A percentile compares a stretch with the other conserved stretches of the same genome.
Conservation (phyloP, 257 asterid genomes). For the Rubia yunnanensis region DNA sequence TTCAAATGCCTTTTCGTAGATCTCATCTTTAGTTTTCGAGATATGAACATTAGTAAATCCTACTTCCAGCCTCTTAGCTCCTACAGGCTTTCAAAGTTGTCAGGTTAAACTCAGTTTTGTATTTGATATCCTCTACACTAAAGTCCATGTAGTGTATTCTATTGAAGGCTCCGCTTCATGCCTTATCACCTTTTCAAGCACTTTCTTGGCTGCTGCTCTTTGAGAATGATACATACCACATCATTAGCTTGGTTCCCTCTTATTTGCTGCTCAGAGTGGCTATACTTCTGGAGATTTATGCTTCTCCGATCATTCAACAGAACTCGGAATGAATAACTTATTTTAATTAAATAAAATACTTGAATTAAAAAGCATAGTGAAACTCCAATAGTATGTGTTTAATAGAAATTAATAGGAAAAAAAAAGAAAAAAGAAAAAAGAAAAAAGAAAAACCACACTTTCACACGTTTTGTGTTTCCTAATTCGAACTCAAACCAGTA, state of each 20-base stretch:
- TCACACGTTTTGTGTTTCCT: background rate
- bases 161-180: constrained; percentile 20
- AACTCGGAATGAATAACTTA: constrained; percentile 30
- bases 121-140: constrained; percentile 40
- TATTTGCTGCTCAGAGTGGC: constrained; percentile 28
- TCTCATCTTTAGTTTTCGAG: constrained; percentile 45
- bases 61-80: constrained; percentile 16
- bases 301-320: constrained; percentile 5
- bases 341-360: too few species aligned
- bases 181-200: constrained; percentile 17
- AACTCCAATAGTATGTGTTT: too few species aligned
- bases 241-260: constrained; percentile 25
- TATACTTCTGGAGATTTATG: constrained; percentile 27
- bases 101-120: constrained; percentile 40
- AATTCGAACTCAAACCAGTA: background rate
- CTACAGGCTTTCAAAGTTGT: constrained; percentile 30
- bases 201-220: constrained; percentile 8
- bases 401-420: too few species aligned
- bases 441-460: too few species aligned
- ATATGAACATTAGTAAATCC: constrained; percentile 31
- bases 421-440: too few species aligned
- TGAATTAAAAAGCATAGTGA: too few species aligned
- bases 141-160: constrained; percentile 27
- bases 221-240: constrained; percentile 10
- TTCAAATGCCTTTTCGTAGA: constrained; percentile 46